phyloP scores from a whole-genome alignment of 148 eudicot genomes.

The Diospyros lotus region DNA sequence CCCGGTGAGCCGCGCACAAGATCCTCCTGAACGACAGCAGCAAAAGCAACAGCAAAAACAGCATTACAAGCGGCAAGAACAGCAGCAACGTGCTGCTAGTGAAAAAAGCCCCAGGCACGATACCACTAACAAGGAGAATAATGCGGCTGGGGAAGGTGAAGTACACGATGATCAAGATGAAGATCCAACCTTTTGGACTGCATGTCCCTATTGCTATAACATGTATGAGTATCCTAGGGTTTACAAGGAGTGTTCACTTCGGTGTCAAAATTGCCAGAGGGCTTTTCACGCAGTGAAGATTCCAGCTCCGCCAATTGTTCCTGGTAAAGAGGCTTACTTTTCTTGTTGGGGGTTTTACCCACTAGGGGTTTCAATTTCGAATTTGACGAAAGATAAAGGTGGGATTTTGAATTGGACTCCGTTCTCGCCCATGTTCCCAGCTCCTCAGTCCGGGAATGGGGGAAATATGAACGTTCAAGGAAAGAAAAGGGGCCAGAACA shows the following conservation, averaged over 20 bases:
- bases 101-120: constrained; percentile 18
- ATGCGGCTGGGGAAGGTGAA: constrained; percentile 3
- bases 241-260: constrained; percentile 58
- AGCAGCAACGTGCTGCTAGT: constrained; percentile 25
- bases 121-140: constrained; percentile 16
- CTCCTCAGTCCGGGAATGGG: constrained; percentile 28
- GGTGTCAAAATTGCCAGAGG: constrained; percentile 78
- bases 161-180: background rate
- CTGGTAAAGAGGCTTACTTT: constrained; percentile 41
- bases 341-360: constrained; percentile 90
- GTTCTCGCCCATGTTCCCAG: constrained; percentile 64
- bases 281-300: constrained; percentile 70
- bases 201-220: constrained; percentile 79
- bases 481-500: constrained; percentile 15
- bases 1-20: constrained; percentile 5
- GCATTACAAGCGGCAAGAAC: constrained; percentile 15
- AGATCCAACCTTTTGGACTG: constrained; percentile 64
- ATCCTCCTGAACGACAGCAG: background rate
- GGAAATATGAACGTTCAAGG: constrained; percentile 14
- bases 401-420: constrained; percentile 64
- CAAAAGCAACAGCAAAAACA: background rate
- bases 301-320: constrained; percentile 48
- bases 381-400: constrained; percentile 47
- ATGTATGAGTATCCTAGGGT: constrained; percentile 61
- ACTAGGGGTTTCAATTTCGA: constrained; percentile 57